phyloP scores from a whole-genome alignment of 768 basidiomycete species.

The Lactarius evosmus region DNA sequence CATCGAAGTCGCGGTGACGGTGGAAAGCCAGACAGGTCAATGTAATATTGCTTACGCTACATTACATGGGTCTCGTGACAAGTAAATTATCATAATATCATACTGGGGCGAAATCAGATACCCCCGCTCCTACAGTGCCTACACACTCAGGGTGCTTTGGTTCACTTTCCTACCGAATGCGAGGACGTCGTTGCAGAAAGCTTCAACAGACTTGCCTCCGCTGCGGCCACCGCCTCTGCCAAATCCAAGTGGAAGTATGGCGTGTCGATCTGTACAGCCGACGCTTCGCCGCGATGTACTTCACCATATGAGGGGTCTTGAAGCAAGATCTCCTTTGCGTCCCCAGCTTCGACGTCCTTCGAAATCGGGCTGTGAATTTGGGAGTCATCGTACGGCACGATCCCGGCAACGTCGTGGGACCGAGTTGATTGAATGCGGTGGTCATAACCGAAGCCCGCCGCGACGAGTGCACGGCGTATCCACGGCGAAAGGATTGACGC shows the following conservation, averaged over 20 bases:
- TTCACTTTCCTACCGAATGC: background rate
- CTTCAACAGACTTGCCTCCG: slow-evolving; percentile 28
- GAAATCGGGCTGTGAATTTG: slow-evolving; percentile 35
- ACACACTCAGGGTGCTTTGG: background rate
- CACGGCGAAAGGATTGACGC: slow-evolving; percentile 88
- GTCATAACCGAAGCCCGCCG: slow-evolving; percentile 89
- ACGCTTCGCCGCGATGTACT: slow-evolving; percentile 18
- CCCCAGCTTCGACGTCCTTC: slow-evolving; percentile 25
- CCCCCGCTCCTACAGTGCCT: background rate
- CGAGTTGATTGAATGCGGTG: slow-evolving; percentile 34
- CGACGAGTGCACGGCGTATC: slow-evolving; percentile 85
- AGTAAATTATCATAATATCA: background rate
- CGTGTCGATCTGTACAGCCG: slow-evolving; percentile 51
- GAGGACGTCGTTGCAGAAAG: background rate
- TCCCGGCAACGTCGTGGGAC: slow-evolving; percentile 67
- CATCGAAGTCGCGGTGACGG: background rate
- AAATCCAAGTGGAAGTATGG: slow-evolving; percentile 83
- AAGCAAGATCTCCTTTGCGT: background rate
- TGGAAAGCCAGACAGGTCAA: background rate
- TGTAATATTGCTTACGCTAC: background rate
- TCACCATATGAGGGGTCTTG: slow-evolving; percentile 20
- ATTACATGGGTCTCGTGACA: background rate
- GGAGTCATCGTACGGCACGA: slow-evolving; percentile 59
- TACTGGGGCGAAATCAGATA: background rate
- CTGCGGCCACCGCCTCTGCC: slow-evolving; percentile 33